A percentile compares a stretch with the other conserved stretches of the same genome.
phyloP scores from a whole-genome alignment of 306 rosid genomes.

The Bauhinia variegata region DNA sequence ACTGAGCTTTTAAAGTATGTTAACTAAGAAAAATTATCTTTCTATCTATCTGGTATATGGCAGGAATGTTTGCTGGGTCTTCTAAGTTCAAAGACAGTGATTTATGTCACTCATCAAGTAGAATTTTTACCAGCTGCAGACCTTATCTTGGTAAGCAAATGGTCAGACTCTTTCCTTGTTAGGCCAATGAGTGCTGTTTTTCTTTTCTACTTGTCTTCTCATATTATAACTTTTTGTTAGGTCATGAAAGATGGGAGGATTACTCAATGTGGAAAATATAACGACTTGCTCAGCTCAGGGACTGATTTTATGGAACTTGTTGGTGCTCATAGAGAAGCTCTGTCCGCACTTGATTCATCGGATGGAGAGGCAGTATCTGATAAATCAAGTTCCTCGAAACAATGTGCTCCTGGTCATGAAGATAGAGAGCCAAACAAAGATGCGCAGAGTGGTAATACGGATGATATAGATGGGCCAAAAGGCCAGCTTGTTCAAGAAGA shows the following conservation, averaged over 20 bases:
- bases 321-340: conserved; percentile 79
- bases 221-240: conserved; percentile 40
- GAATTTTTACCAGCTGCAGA: conserved; percentile 78
- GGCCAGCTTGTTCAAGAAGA: conserved; percentile 90
- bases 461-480: conserved; percentile 41
- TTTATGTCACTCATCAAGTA: conserved; percentile 83
- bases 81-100: conserved; percentile 64
- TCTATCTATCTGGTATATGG: conserved; percentile 3
- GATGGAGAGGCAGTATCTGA: conserved; percentile 39
- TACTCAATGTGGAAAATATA: conserved; percentile 74
- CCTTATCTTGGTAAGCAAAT: conserved; percentile 60
- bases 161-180: not conserved
- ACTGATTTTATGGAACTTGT: conserved; percentile 83
- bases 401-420: conserved; percentile 33
- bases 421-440: conserved; percentile 44
- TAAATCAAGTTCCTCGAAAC: conserved; percentile 29
- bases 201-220: not conserved
- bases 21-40: not conserved
- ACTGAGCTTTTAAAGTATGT: not conserved
- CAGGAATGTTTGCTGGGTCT: conserved; percentile 72
- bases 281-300: conserved; percentile 63
- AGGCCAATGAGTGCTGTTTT: not conserved
- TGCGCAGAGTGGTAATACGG: conserved; percentile 44
- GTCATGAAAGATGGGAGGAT: conserved; percentile 86
- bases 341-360: conserved; percentile 59